Evolutionary conservation across 2,329 filamentous ascomycete species (phyloP), one percentile per base, ranked within the genome.

Genomic region (Fusarium proliferatum): DNA sequence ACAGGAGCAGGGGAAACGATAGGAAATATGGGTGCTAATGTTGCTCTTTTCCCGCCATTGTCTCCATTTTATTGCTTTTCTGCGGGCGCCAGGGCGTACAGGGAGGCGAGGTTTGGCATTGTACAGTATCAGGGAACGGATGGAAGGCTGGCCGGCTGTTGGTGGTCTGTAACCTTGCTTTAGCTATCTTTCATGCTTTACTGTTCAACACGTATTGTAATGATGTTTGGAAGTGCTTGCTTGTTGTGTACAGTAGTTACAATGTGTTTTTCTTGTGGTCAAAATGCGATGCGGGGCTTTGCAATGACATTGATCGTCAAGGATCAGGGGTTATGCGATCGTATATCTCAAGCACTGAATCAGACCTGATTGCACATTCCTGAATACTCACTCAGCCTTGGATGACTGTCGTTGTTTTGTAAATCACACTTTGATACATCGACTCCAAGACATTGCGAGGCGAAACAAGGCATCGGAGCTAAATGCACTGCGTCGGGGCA

Each of bases 51-150:
- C 19, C 55, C 39, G 58, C 51, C 30, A 58, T 42, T 49, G 19
- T 56, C 49, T 45, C n/a, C 33, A 38, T 55, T 64, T 30, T 30
- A 58, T 46, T 15, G 49, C 38, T 64, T 61, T 48, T 66, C 56
- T 59, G 36, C 64, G 38, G 72, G 72, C 60, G 71, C 45, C 46
- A 39, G 46, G 71, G 72, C 72, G 72, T 72, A 74, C n/a, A 64
- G 60, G 51, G 67, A 59, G 30, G 30, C n/a, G 48, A 60, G 60
- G 66, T 28, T 58, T 52, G 53, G 71, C 68, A 74, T 72, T 74
- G 67, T 73, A 72, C 53, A 72, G 67, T 69, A 69, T 53, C 57
- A 49, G 60, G 70, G 45, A 65, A 51, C 45, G 67, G 42, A 57
- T 60, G 63, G 45, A 45, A 38, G 64, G 65, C 56, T 58, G 43